Base-by-base conservation (phyloP, 371 early-diverging fungal genomes). In the Nematocida sp. region DNA sequence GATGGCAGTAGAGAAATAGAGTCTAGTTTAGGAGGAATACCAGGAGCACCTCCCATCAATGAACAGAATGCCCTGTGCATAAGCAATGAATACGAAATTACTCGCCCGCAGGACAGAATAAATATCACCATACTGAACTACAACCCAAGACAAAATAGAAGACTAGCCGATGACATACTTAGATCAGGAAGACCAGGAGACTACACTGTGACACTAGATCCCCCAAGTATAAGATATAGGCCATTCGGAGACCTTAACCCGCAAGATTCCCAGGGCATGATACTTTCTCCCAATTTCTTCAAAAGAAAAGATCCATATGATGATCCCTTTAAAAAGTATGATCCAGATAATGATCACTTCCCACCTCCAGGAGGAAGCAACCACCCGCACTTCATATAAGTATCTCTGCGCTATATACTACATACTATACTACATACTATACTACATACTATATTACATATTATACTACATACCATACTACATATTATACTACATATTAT, bases 271-370 rank as follows among this genome's bases (percentile, higher is more conserved):
- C 7, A n/a, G 35, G 51, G 63, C 20, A 59, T 71, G 63, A 23
- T 51, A 11, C 18, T 71, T 5, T 49, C 47, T 23, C 51, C 47
- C 1, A 30, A 45, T 0, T 55, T 60, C 28, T 71, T 71, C 63
- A 48, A 42, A 18, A 35, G n/a, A 32, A 11, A 25, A 16, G 16
- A 13, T 5, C 35, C n/a, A 0, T 20, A 13, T 45, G 23, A 63
- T 16, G 16, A 50, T 32, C 75, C 75, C 49, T 66, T 66, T 35
- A 39, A 47, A 3, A 59, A 66, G 60, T 30, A 51, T 5, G 75
- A 71, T 28, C 75, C 75, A 61, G 75, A 71, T 33, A 50, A 71
- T 50, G 75, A 71, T 33, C 47, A 71, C 23, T 39, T 71, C 3
- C 75, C 47, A 5, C 75, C 69, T 5, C 69, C 75, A 35, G 63